phyloP scores from a whole-genome alignment of 1,284 basidiomycete species.

The Austroboletus novae-zelandiae region DNA sequence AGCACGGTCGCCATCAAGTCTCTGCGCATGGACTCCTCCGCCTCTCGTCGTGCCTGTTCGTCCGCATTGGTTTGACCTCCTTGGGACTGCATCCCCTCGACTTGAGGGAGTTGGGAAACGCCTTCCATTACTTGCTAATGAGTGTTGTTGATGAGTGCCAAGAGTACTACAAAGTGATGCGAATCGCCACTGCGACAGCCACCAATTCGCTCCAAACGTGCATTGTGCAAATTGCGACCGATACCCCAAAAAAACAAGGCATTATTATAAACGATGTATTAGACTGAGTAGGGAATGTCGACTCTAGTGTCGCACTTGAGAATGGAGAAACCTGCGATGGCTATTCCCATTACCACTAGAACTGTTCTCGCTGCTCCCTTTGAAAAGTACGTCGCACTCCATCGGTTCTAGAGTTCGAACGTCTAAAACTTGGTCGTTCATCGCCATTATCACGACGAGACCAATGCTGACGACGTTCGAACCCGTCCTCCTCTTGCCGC shows the following conservation, averaged over 20 bases:
- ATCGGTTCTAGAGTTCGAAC: slow-evolving; percentile 5
- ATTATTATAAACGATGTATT: too few species aligned
- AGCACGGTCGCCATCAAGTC: slow-evolving; percentile 88
- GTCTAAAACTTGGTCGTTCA: slow-evolving; percentile 7
- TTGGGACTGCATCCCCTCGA: slow-evolving; percentile 25
- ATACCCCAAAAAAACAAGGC: too few species aligned
- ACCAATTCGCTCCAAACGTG: too few species aligned
- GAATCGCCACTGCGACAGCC: too few species aligned
- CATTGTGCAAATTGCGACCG: too few species aligned
- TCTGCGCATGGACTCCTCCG: slow-evolving; percentile 74
- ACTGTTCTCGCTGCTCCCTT: too few species aligned
- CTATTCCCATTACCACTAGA: too few species aligned
- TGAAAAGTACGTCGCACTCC: neutral
- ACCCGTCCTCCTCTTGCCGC: slow-evolving; percentile 2
- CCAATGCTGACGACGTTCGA: neutral
- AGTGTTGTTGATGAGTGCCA: too few species aligned
- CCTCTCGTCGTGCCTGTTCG: slow-evolving; percentile 56
- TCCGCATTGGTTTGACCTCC: slow-evolving; percentile 37
- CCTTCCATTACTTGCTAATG: slow-evolving; percentile 18
- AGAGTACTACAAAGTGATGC: too few species aligned
- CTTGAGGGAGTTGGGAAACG: slow-evolving; percentile 24
- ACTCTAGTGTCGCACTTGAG: too few species aligned
- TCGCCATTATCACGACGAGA: slow-evolving; percentile 2
- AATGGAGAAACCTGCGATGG: too few species aligned
- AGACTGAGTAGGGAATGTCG: too few species aligned